These are phyloP conservation scores for Prunus persica DNA, from an alignment of 306 rosid genomes.

Conservation along the genomic window DNA sequence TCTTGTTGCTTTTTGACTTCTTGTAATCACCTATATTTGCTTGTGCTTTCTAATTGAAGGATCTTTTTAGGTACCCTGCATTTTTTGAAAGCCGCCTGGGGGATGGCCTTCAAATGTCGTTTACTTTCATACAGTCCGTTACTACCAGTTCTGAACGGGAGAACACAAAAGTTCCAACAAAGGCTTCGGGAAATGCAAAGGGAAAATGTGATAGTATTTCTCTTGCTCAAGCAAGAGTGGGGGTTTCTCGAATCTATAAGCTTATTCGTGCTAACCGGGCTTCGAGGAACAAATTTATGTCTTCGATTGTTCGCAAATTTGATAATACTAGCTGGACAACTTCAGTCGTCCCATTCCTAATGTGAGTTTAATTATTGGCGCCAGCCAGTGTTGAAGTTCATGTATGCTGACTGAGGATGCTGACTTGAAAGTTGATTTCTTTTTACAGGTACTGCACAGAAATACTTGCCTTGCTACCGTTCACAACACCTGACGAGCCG, in stretches of 20 bases:
- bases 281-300: conserved; percentile 93
- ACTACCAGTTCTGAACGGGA: conserved; percentile 44
- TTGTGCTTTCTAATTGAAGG: conserved; percentile 30
- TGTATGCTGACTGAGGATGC: conserved; percentile 19
- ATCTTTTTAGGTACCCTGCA: conserved; percentile 87
- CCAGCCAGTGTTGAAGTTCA: conserved; percentile 8
- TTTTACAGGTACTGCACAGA: conserved; percentile 86
- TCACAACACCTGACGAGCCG: conserved; percentile 82
- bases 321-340: conserved; percentile 66
- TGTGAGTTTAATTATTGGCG: conserved; percentile 50
- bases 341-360: conserved; percentile 73
- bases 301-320: conserved; percentile 89
- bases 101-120: conserved; percentile 98
- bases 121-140: conserved; percentile 71
- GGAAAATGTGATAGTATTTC: conserved; percentile 63
- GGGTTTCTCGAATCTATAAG: conserved; percentile 98
- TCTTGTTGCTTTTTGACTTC: conserved; percentile 12
- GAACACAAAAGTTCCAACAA: conserved; percentile 47
- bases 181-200: conserved; percentile 47
- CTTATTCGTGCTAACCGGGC: conserved; percentile 85
- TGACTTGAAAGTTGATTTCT: conserved; percentile 19
- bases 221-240: conserved; percentile 82
- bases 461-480: conserved; percentile 86
- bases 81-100: conserved; percentile 97
- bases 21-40: conserved; percentile 5